Evolutionary conservation across 768 basidiomycete species (phyloP), one percentile per base, ranked within the genome.

Genomic region (Rubroboletus pulcherrimus): DNA sequence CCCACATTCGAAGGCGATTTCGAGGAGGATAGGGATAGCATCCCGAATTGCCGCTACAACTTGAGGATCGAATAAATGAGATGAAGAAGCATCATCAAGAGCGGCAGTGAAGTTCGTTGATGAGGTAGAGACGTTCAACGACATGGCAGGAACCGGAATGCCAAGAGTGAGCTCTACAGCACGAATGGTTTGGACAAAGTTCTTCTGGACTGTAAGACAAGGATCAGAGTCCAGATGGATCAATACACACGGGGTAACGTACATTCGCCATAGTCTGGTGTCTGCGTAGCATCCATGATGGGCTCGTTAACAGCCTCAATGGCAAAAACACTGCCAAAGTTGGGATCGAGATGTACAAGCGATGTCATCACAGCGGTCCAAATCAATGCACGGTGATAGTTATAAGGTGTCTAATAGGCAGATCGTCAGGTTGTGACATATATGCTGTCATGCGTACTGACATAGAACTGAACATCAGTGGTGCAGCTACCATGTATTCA

Each of bases 291-390:
- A 63, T 92, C 72, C 86, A 83, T 86, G 62, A 89, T 82, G 0
- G 86, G 87, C 55, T 92, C 90, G 58, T 92, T 92, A 29, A 86
- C 75, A 1, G 90, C 90, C 61, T 92, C 80, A 31, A 92, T 85
- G 2, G 86, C 75, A 41, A 86, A 84, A 17, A 87, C 88, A 33
- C 75, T 81, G 17, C 61, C 71, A 63, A 92, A 92, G 39, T 74
- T 72, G 6, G 88, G 78, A 64, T 91, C 85, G 34, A 87, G 70
- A 61, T 92, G 90, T 1, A 86, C 73, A 5, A 92, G 73, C 10
- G 79, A 70, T 1, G 90, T 86, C 85, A 91, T 91, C 19, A 91
- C 86, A 12, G 83, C 84, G 0, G 88, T 83, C 90, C 90, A 92
- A n/a, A 85, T 72, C 44, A 92, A 73, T 8, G 90, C 90, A 7